Evolutionary conservation across 805 yeast species (phyloP).

Genomic region (Candida oleophila): DNA sequence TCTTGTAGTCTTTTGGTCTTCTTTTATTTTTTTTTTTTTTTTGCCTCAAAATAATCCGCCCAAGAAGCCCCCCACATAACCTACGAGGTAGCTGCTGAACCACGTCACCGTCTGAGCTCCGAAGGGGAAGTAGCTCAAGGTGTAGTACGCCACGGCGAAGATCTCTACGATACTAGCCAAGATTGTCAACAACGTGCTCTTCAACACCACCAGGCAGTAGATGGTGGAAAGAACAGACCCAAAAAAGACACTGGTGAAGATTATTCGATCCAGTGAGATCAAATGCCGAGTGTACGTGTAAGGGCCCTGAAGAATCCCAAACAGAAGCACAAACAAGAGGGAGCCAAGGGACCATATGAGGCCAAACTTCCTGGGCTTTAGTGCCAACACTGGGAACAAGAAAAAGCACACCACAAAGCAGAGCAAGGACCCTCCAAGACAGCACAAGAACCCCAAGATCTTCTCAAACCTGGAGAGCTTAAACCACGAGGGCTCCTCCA

Average conservation of each 20-base stretch:
- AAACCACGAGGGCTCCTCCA: conserved; percentile 76
- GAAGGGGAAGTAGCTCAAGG: conserved; percentile 91
- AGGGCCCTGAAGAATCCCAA: conserved; percentile 93
- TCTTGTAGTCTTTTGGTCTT: background rate
- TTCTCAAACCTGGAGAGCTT: conserved; percentile 76
- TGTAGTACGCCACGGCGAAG: conserved; percentile 85
- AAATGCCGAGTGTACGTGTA: conserved; percentile 74
- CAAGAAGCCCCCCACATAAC: conserved; percentile 46
- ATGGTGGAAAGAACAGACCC: conserved; percentile 77
- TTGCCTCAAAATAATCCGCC: conserved; percentile 31
- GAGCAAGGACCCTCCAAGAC: conserved; percentile 71
- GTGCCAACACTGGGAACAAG: conserved; percentile 83
- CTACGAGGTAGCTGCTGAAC: conserved; percentile 45
- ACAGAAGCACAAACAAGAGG: conserved; percentile 78
- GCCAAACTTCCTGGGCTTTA: conserved; percentile 91
- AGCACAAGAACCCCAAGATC: conserved; percentile 70
- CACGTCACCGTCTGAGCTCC: conserved; percentile 75
- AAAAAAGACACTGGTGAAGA: conserved; percentile 79
- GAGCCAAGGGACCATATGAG: conserved; percentile 90
- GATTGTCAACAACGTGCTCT: conserved; percentile 73
- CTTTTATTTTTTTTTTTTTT: background rate
- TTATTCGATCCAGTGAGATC: conserved; percentile 69
- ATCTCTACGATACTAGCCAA: conserved; percentile 74
- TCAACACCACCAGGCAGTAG: conserved; percentile 66
- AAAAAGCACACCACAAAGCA: conserved; percentile 83